Base-by-base conservation (phyloP, 495 filamentous ascomycete genomes). In the Daldinia concentrica region DNA sequence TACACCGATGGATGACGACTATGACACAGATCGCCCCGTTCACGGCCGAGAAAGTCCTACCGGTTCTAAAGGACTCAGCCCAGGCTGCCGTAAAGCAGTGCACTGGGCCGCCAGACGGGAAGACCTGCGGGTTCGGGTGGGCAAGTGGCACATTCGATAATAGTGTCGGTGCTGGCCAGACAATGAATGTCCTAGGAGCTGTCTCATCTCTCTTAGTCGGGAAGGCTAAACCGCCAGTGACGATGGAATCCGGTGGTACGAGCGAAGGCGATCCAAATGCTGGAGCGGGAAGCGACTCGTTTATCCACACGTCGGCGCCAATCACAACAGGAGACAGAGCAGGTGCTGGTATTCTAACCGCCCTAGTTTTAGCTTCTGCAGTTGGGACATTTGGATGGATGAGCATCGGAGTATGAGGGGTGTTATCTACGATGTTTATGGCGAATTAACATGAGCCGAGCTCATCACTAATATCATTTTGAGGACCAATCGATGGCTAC, bases 1-100 rank as follows among this genome's bases (percentile, higher is more conserved):
- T 93, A 6, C 81, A 91, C 26, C 90, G 92, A 41, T 94, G 91
- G 90, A 86, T 95, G 86, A 84, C 86, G n/a, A 82, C 84, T n/a
- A 85, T 88, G 32, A 88, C 90, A 9, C 89, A 93, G 75, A 77
- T 93, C 45, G 91, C 89, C 0, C 91, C 93, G 0, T 89, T 88
- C 73, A 90, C 86, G 6, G 79, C 80, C 26, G 79, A 82, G 6
- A 80, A 71, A 51, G 84, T 95, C 59, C 84, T 92, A 74, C 85
- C 86, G 0, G 81, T 87, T 52, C 81, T 95, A 9, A 81, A 81
- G 7, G 85, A 85, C 1, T 91, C 90, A 14, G 88, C 89, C 0
- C 67, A 80, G 57, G 91, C 89, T 3, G 92, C 91, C 5, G 90
- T 90, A 8, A 80, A 81, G 37, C 86, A 90, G 54, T 95, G 92